phyloP scores from a whole-genome alignment of 2,329 filamentous ascomycete genomes.

The Celoporthe dispersa region DNA sequence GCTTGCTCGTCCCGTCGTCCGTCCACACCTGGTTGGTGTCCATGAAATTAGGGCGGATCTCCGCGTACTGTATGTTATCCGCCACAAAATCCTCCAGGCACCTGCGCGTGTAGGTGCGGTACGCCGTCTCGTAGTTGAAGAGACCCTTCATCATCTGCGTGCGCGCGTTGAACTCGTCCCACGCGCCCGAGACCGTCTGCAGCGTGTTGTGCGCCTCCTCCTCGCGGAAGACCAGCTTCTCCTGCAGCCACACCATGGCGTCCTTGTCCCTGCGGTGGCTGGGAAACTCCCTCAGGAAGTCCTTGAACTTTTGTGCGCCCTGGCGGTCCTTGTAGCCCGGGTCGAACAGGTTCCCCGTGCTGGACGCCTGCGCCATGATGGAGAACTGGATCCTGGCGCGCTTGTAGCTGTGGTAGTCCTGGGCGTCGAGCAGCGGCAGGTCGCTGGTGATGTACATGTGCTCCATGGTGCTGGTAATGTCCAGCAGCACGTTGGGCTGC shows the following conservation, averaged over 20 bases:
- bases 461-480: slow-evolving; percentile 56
- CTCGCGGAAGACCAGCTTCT: slow-evolving; percentile 66
- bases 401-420: slow-evolving; percentile 50
- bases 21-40: slow-evolving; percentile 56
- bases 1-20: slow-evolving; percentile 49
- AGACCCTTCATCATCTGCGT: slow-evolving; percentile 66
- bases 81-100: slow-evolving; percentile 59
- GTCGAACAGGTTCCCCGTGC: slow-evolving; percentile 52
- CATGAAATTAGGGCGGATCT: slow-evolving; percentile 64
- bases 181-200: slow-evolving; percentile 56
- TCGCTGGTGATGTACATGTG: slow-evolving; percentile 74
- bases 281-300: slow-evolving; percentile 46
- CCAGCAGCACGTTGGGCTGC: slow-evolving; percentile 61
- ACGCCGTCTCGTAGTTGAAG: slow-evolving; percentile 61
- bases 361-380: slow-evolving; percentile 46
- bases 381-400: slow-evolving; percentile 67
- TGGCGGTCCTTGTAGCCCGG: slow-evolving; percentile 48
- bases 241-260: slow-evolving; percentile 58
- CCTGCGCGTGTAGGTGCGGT: slow-evolving; percentile 56
- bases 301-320: slow-evolving; percentile 48
- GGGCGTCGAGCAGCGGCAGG: slow-evolving; percentile 47
- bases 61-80: slow-evolving; percentile 64
- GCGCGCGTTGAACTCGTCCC: slow-evolving; percentile 57
- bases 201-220: slow-evolving; percentile 60
- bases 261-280: slow-evolving; percentile 34